phyloP scores from a whole-genome alignment of 2,329 filamentous ascomycete genomes.

The Ophiostoma tasmaniense region DNA sequence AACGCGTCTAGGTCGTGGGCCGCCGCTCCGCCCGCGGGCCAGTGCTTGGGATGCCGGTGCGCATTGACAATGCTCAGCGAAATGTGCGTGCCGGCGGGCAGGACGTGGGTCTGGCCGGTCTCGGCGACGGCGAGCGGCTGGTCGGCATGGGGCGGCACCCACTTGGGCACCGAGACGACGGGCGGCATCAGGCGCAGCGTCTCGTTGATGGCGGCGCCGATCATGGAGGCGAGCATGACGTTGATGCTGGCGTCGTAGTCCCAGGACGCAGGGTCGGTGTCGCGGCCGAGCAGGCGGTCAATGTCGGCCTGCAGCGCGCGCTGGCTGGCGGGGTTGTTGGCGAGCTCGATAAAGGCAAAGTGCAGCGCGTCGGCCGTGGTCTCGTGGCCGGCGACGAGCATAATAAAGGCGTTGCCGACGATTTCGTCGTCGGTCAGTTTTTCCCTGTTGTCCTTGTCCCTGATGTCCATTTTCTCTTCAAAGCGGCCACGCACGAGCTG shows the following conservation, averaged over 20 bases:
- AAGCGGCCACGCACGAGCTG: conserved; percentile 40
- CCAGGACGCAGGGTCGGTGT: conserved; percentile 53
- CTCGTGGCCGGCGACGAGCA: conserved; percentile 68
- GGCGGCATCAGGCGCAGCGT: conserved; percentile 65
- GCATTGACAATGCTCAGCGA: conserved; percentile 46
- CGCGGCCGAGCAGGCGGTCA: conserved; percentile 51
- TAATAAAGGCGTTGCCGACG: conserved; percentile 62
- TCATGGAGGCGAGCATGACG: conserved; percentile 57
- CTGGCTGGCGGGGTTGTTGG: conserved; percentile 56
- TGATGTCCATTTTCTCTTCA: conserved; percentile 25
- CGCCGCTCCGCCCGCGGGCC: conserved; percentile 45
- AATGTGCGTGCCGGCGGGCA: conserved; percentile 51
- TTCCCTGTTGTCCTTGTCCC: conserved; percentile 16
- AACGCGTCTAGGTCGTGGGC: conserved; percentile 57
- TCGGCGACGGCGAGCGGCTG: conserved; percentile 52
- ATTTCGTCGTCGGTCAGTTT: conserved; percentile 55
- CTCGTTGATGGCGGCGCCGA: conserved; percentile 71
- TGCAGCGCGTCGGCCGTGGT: conserved; percentile 69
- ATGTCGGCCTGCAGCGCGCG: conserved; percentile 60
- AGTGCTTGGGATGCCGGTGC: conserved; percentile 64
- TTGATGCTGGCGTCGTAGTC: conserved; percentile 61
- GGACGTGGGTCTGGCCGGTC: conserved; percentile 46
- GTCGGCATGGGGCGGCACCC: conserved; percentile 37
- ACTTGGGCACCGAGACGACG: conserved; percentile 65
- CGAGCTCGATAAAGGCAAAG: conserved; percentile 60